These are phyloP conservation scores for Aspergillus glaucus DNA, from an alignment of 2,329 filamentous ascomycete genomes.

Conservation along the genomic window DNA sequence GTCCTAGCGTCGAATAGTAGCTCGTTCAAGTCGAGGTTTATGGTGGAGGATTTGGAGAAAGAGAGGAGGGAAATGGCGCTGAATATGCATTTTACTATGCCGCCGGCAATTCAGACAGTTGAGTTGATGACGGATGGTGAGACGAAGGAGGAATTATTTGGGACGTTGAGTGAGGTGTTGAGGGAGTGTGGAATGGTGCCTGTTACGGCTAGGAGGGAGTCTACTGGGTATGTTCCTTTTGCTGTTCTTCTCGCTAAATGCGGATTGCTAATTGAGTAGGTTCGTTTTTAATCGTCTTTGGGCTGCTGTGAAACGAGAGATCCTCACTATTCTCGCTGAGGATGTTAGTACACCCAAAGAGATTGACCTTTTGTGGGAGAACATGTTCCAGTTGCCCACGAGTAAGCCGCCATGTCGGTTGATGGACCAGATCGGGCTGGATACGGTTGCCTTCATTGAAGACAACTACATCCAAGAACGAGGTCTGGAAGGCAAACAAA, in stretches of 20 bases:
- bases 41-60: constrained; percentile 36
- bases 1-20: constrained; percentile 48
- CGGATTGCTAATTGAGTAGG: constrained; percentile 5
- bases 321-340: constrained; percentile 44
- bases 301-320: constrained; percentile 52
- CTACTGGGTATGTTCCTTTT: constrained; percentile 32
- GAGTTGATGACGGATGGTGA: constrained; percentile 49
- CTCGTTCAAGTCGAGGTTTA: constrained; percentile 46
- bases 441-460: constrained; percentile 50
- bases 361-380: constrained; percentile 39
- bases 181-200: constrained; percentile 39
- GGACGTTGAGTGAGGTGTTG: constrained; percentile 37
- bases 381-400: constrained; percentile 29
- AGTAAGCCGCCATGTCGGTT: constrained; percentile 25
- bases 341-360: constrained; percentile 43
- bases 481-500: constrained; percentile 28
- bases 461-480: constrained; percentile 48
- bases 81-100: constrained; percentile 50
- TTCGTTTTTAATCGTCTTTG: constrained; percentile 53
- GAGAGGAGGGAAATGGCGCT: constrained; percentile 22
- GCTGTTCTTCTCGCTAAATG: background rate
- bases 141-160: constrained; percentile 40
- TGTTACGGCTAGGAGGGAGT: constrained; percentile 40
- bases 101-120: constrained; percentile 37
- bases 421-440: constrained; percentile 49